A percentile compares a stretch with the other conserved stretches of the same genome.
These are phyloP conservation scores for Saccharomycopsis selenospora DNA, from an alignment of 805 yeast genomes.

Conservation along the genomic window DNA sequence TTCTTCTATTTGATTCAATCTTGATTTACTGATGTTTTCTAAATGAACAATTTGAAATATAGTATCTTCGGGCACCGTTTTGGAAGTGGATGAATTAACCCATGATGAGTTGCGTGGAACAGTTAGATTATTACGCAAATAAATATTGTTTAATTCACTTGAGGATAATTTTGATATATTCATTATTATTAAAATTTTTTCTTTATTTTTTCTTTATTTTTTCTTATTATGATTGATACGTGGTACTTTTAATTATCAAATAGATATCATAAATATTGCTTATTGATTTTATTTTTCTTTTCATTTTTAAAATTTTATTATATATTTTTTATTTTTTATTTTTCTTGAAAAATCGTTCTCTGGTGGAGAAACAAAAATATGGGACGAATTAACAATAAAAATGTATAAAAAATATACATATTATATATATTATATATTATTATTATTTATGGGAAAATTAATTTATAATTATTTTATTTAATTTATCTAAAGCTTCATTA, in stretches of 20 bases:
- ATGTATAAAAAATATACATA: too few species aligned
- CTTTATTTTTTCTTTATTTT: neutral
- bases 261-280: too few species aligned
- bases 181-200: neutral
- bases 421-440: too few species aligned
- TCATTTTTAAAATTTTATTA: too few species aligned
- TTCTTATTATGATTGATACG: neutral
- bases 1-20: conserved; percentile 47
- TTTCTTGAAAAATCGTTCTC: too few species aligned
- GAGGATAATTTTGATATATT: neutral
- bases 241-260: too few species aligned
- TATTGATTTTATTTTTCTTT: too few species aligned
- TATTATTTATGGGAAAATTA: too few species aligned
- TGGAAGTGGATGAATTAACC: neutral
- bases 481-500: neutral
- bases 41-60: conserved; percentile 52
- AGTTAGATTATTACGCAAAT: neutral
- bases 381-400: too few species aligned
- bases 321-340: too few species aligned
- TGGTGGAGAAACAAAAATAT: too few species aligned
- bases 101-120: neutral
- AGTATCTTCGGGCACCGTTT: conserved; percentile 22
- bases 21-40: conserved; percentile 46
- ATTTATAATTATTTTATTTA: too few species aligned
- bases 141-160: neutral